Evolutionary conservation across 371 early-diverging fungal species (phyloP).

Genomic region (Apophysomyces ossiformis): DNA sequence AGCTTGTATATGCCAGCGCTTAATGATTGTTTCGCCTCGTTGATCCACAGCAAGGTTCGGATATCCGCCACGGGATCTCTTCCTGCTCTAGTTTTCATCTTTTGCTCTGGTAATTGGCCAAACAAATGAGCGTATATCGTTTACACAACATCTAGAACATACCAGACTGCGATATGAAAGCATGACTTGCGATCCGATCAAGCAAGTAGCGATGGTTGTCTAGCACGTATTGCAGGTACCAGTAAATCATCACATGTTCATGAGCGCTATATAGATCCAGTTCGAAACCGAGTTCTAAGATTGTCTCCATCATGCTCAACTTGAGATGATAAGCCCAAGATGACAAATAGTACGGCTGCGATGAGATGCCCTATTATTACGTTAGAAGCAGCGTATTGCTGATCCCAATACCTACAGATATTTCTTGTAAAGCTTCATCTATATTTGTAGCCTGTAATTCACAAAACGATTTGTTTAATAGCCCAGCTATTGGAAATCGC

Average conservation of each 20-base stretch:
- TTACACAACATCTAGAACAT: not conserved
- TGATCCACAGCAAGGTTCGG: slow-evolving; percentile 21
- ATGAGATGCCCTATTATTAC: slow-evolving; percentile 8
- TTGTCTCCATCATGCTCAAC: slow-evolving; percentile 61
- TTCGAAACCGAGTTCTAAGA: slow-evolving; percentile 71
- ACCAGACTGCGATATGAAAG: not conserved
- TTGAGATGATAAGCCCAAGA: slow-evolving; percentile 79
- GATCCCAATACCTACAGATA: slow-evolving; percentile 14
- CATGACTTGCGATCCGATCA: slow-evolving; percentile 33
- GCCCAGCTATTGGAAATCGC: not conserved
- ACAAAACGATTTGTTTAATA: not conserved
- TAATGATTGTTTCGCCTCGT: slow-evolving; percentile 23
- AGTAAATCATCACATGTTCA: slow-evolving; percentile 71
- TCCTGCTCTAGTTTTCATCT: not conserved
- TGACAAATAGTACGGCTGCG: slow-evolving; percentile 63
- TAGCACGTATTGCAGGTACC: slow-evolving; percentile 45
- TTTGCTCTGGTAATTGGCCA: not conserved
- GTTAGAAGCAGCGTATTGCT: not conserved
- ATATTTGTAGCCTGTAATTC: slow-evolving; percentile 30
- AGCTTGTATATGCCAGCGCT: slow-evolving; percentile 40
- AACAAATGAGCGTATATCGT: no score
- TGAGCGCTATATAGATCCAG: slow-evolving; percentile 70
- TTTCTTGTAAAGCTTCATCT: slow-evolving; percentile 33
- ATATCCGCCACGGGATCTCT: not conserved
- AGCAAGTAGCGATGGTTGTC: slow-evolving; percentile 39